These are phyloP conservation scores for Xanthoconium stramineum DNA, from an alignment of 768 basidiomycete species.

Conservation along the genomic window DNA sequence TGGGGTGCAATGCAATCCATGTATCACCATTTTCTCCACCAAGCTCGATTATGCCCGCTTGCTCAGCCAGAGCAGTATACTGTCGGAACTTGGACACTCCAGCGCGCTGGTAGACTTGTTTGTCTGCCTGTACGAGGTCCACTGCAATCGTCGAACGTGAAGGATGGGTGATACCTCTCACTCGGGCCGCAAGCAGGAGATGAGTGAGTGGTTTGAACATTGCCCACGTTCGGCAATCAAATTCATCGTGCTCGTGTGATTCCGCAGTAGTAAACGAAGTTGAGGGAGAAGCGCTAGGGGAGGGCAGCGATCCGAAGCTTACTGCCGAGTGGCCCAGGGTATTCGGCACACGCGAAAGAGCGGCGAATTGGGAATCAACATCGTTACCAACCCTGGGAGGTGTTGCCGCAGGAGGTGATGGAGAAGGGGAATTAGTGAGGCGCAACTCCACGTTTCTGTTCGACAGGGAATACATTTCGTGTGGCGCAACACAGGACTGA, in stretches of 20 bases:
- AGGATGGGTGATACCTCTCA: conserved; percentile 32
- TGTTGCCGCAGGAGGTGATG: not conserved
- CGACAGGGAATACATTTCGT: conserved; percentile 4
- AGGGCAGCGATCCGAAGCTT: not conserved
- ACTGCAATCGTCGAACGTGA: conserved; percentile 39
- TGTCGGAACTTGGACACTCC: conserved; percentile 28
- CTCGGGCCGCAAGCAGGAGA: conserved; percentile 19
- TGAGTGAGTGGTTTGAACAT: conserved; percentile 32
- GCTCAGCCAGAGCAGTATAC: conserved; percentile 27
- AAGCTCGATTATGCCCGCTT: conserved; percentile 26
- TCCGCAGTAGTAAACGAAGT: not conserved
- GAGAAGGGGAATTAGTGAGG: conserved; percentile 1
- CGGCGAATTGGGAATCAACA: conserved; percentile 3
- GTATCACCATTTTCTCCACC: conserved; percentile 9
- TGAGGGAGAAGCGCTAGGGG: conserved; percentile 4
- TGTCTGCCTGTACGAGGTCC: conserved; percentile 31
- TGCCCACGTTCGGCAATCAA: conserved; percentile 6
- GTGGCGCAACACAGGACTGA: not conserved
- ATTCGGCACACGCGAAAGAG: conserved; percentile 3
- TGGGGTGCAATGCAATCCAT: conserved; percentile 30
- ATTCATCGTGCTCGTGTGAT: not conserved
- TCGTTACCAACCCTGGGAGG: not conserved
- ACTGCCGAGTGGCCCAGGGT: not conserved
- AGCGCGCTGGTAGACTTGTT: conserved; percentile 21
- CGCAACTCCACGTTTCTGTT: conserved; percentile 7